Conservation (phyloP, 495 filamentous ascomycete species). For the Penicillium maclennaniae region DNA sequence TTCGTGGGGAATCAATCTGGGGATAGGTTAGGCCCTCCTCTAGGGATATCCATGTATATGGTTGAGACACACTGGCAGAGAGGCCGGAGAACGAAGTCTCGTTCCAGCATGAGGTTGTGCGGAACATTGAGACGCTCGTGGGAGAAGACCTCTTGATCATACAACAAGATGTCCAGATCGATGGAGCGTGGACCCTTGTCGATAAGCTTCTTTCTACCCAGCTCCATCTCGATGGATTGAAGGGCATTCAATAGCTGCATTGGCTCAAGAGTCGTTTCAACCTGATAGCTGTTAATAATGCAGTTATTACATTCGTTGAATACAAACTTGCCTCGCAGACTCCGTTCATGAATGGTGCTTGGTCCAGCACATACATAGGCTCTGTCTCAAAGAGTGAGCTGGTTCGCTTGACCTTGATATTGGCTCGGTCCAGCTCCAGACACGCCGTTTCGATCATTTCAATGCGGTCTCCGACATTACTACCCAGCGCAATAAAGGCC, state of each 20-base stretch:
- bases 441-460: constrained; percentile 79
- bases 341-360: constrained; percentile 86
- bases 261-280: constrained; percentile 75
- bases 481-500: constrained; percentile 85
- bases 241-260: constrained; percentile 71
- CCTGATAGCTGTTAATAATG: constrained; percentile 43
- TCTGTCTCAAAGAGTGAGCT: constrained; percentile 91
- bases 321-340: constrained; percentile 71
- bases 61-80: constrained; percentile 65
- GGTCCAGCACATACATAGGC: constrained; percentile 92
- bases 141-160: constrained; percentile 63
- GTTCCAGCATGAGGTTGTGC: constrained; percentile 79
- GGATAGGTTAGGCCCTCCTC: not conserved
- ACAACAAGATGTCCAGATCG: constrained; percentile 90
- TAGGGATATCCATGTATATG: not conserved
- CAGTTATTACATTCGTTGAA: not conserved
- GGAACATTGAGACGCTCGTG: constrained; percentile 76
- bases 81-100: constrained; percentile 89
- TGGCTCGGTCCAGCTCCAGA: constrained; percentile 63
- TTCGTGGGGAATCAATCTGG: constrained; percentile 61
- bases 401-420: constrained; percentile 71
- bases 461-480: constrained; percentile 87
- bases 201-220: constrained; percentile 79
- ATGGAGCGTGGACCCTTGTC: constrained; percentile 94
- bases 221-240: constrained; percentile 71